Evolutionary conservation across 257 asterid genomes (phyloP), one percentile per base, ranked within the genome.

Genomic region (Solanum neorickii): DNA sequence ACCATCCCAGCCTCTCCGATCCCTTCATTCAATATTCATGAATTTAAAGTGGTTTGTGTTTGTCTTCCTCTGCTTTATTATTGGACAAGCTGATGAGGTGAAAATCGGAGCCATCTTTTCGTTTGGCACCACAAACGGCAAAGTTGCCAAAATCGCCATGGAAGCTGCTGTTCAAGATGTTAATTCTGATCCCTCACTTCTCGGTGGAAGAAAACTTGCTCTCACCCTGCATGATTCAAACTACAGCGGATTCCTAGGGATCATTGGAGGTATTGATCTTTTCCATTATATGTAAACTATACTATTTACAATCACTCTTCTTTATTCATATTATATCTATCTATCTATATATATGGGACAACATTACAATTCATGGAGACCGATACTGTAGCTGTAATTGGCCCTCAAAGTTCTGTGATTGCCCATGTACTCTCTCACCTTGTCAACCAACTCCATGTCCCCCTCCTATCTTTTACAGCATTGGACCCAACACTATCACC

Each of bases 341-440:
- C 7, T 62, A 47, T 47, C 7, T 35, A 35, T 35, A 35, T 35
- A 35, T 35, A 5, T 35, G 39, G 39, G 39, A 35, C 94, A 96
- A 97, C 98, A 14, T 84, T 96, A 91, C 93, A 92, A 89, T 94
- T 85, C 90, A 93, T 96, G 98, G 96, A 92, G 93, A 87, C 93
- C 18, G 89, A 96, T 37, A 93, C 93, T 0, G 93, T 93, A 35
- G 99, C 99, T 27, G 92, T 96, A 73, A 93, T 96, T 78, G 98
- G 99, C 56, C 99, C 99, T 69, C 99, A 96, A 89, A 86, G 87
- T 77, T 94, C 98, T n/a, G 92, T 90, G 31, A 91, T 93, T 94
- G 99, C 99, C 27, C 98, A 94, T 82, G 91, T 91, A 72, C 93
- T 96, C 12, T 95, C 99, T 27, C 98, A 95, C 92, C 92, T 95